phyloP scores from a whole-genome alignment of 805 yeast genomes.

The Kregervanrija fluxuum region DNA sequence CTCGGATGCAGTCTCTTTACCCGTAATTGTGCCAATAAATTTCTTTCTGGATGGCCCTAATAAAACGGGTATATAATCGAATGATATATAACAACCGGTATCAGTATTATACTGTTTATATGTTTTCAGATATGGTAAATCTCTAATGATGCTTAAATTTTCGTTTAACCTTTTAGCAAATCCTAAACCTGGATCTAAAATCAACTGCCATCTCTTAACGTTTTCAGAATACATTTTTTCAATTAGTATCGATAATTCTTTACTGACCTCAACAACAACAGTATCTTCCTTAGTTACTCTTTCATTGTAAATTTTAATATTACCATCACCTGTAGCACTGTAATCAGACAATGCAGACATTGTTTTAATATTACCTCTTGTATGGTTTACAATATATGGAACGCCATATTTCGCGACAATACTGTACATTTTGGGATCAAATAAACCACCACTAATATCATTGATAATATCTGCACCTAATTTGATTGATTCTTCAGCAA shows the following conservation, averaged over 20 bases:
- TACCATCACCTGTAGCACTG: constrained; percentile 25
- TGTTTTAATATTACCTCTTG: constrained; percentile 71
- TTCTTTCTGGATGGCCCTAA: constrained; percentile 86
- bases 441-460: constrained; percentile 77
- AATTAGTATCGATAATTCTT: constrained; percentile 57
- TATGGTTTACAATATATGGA: constrained; percentile 77
- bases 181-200: constrained; percentile 93
- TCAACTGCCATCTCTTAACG: constrained; percentile 81
- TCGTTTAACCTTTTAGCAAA: constrained; percentile 81
- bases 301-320: constrained; percentile 11
- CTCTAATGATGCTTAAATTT: constrained; percentile 57
- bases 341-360: constrained; percentile 62
- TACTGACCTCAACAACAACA: constrained; percentile 45
- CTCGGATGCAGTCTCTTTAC: constrained; percentile 46
- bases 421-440: constrained; percentile 58
- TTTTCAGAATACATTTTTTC: constrained; percentile 53
- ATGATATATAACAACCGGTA: constrained; percentile 30
- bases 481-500: constrained; percentile 60
- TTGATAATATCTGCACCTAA: constrained; percentile 90
- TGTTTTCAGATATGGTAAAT: constrained; percentile 38
- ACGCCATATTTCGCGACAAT: constrained; percentile 66
- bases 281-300: constrained; percentile 18
- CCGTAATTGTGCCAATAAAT: constrained; percentile 73
- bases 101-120: constrained; percentile 28
- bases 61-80: constrained; percentile 57